Percentiles rank a stretch among this genome's conserved stretches.
These are phyloP conservation scores for Cladosporium halotolerans DNA, from an alignment of 2,329 filamentous ascomycete species.

Conservation along the genomic window DNA sequence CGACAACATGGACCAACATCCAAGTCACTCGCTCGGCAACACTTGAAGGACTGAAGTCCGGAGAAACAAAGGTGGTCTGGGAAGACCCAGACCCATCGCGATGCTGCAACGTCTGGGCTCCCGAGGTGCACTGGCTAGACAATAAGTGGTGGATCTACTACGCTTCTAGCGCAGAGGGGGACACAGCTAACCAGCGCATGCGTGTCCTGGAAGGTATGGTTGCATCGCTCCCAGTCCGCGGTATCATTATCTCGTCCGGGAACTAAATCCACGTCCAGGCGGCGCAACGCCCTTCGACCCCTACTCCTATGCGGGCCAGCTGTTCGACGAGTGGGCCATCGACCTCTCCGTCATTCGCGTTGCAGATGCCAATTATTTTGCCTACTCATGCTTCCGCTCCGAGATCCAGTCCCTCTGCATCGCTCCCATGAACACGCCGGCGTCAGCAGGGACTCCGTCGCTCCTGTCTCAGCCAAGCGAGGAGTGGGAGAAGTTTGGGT, in stretches of 20 bases:
- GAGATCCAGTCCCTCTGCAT: constrained; percentile 39
- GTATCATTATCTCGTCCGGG: not conserved
- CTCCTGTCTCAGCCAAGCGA: constrained; percentile 48
- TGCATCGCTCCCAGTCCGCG: not conserved
- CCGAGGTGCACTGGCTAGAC: constrained; percentile 49
- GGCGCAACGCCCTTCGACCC: constrained; percentile 47
- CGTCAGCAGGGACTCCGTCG: constrained; percentile 40
- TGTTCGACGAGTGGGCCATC: constrained; percentile 47
- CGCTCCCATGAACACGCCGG: constrained; percentile 35
- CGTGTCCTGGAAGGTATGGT: constrained; percentile 42
- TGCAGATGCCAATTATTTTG: constrained; percentile 45
- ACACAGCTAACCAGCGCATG: constrained; percentile 44
- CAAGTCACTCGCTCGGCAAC: constrained; percentile 50
- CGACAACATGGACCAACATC: constrained; percentile 51
- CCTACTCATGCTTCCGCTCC: constrained; percentile 42
- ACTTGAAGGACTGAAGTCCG: constrained; percentile 50
- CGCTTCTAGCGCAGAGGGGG: constrained; percentile 41
- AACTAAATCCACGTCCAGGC: constrained; percentile 29
- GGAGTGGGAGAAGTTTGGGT: constrained; percentile 45
- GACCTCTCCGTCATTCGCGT: constrained; percentile 50
- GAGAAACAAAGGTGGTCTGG: constrained; percentile 47
- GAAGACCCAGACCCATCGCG: constrained; percentile 40
- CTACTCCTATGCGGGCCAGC: constrained; percentile 45
- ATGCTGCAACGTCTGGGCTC: constrained; percentile 54
- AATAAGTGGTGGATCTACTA: constrained; percentile 52